These are phyloP conservation scores for Kodamaea sagamina DNA, from an alignment of 805 yeast species.

Conservation along the genomic window DNA sequence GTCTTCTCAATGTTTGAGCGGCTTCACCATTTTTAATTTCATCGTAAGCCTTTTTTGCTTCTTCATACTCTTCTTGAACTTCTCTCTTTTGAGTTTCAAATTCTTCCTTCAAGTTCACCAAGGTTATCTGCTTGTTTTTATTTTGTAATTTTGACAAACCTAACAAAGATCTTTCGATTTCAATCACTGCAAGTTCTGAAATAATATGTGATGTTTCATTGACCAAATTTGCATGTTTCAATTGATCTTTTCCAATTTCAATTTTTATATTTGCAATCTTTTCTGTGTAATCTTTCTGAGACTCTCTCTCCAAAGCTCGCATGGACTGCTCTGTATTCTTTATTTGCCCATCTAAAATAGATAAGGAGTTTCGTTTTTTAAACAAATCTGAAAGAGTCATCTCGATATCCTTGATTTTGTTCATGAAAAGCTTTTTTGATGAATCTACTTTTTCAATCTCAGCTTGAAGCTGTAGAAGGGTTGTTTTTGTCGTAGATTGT, in stretches of 20 bases:
- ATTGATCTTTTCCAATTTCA: constrained; percentile 25
- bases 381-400: constrained; percentile 14
- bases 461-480: constrained; percentile 19
- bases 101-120: constrained; percentile 27
- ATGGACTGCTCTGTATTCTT: constrained; percentile 29
- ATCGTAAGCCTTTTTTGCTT: constrained; percentile 35
- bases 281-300: constrained; percentile 43
- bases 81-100: constrained; percentile 28
- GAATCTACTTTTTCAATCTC: constrained; percentile 18
- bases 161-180: constrained; percentile 17
- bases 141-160: constrained; percentile 20
- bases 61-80: constrained; percentile 33
- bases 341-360: constrained; percentile 26
- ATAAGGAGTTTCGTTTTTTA: constrained; percentile 17
- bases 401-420: constrained; percentile 13
- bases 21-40: constrained; percentile 45
- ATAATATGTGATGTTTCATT: constrained; percentile 25
- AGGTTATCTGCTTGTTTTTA: constrained; percentile 22
- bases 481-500: constrained; percentile 16
- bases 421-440: constrained; percentile 15
- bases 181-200: constrained; percentile 22
- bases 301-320: constrained; percentile 35
- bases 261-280: constrained; percentile 37
- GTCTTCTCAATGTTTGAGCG: constrained; percentile 35
- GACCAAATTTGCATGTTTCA: constrained; percentile 20